Evolutionary conservation across 2,329 filamentous ascomycete genomes (phyloP), one percentile per base, ranked within the genome.

Genomic region (Claviceps digitariae): DNA sequence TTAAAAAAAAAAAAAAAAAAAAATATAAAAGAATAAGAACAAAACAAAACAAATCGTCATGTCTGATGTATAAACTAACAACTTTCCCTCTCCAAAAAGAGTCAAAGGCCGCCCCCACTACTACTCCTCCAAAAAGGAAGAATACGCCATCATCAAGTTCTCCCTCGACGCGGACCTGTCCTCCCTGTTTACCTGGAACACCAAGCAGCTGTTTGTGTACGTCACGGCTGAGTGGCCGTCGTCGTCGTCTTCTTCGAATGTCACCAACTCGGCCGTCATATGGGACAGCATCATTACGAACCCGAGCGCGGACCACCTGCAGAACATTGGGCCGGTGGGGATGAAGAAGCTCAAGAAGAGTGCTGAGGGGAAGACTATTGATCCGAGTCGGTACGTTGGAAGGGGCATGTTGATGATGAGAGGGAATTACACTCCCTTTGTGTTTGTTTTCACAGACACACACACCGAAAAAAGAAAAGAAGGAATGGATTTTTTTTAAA

Each of bases 151-250:
- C 66, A 85, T 98, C 66, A 86, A 84, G 67, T 98, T 98, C 76
- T 87, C 90, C 63, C 79, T 98, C 55, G 86, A 95, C 64, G 86
- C 90, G 52, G 91, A 98, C 72, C 80, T 98, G 56, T 86, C 83
- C 56, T 85, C 85, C 45, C 87, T 98, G 62, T 97, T 97, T 79
- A 95, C 87, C 65, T 98, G 91, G 93, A 98, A 98, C 77, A 98
- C 94, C 21, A 98, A 98, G 71, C 88, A 97, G 72, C 74, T 98
- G 63, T 98, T 97, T 72, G 83, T 96, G 68, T 98, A 95, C 74
- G 83, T 98, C 55, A 91, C 89, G 53, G 91, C 91, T 52, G 84
- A 83, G 62, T 85, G 82, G 82, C 73, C 76, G 27, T 61, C 63
- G 45, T 55, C 65, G 50, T 63, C 63, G 50, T 60, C 58, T 51